Base-by-base conservation (phyloP, 2,329 filamentous ascomycete species). In the Verticillium nubilum region DNA sequence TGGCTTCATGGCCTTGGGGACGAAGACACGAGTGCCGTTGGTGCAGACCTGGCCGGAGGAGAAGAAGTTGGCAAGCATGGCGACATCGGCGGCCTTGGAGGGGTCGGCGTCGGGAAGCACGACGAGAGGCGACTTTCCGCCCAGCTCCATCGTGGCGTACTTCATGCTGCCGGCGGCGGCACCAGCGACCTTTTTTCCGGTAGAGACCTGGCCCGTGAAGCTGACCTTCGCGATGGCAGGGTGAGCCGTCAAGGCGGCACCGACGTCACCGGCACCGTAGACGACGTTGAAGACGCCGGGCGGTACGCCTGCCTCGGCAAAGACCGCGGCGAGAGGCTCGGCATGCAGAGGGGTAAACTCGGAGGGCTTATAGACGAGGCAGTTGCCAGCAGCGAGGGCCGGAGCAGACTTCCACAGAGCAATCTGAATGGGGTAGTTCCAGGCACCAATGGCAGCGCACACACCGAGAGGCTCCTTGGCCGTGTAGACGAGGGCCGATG, bases 1-100 rank as follows among this genome's bases (percentile, higher is more conserved):
- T 15, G 75, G 60, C 70, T 92, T 86, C 72, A 92, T 80, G 37
- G 75, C 70, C 33, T 80, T 76, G 0, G 89, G 91, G 2, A 97
- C 82, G 71, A 96, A 96, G 33, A 96, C 92, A 12, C 92, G 83
- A 1, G 92, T 96, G 56, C 92, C 92, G 72, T 96, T 96, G 56
- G 92, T 96, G 81, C 92, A 97, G 56, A 96, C 92, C 74, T 97
- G 92, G 29, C 92, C 92, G 0, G 90, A 90, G 65, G 89, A 92
- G 80, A 90, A 96, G 77, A 96, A 96, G 74, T 96, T 96, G 67
- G 92, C 92, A 80, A 96, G 91, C 89, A 96, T 93, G 63, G 91
- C 92, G 29, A 91, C 89, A 68, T 96, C 88, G 33, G 91, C 92
- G n/a, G 92, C 92, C 67, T 86, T 85, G 53, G 91, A 87, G 23